Evolutionary conservation across 2,329 filamentous ascomycete species (phyloP), one percentile per base, ranked within the genome.

Genomic region (Clarireedia monteithiana): DNA sequence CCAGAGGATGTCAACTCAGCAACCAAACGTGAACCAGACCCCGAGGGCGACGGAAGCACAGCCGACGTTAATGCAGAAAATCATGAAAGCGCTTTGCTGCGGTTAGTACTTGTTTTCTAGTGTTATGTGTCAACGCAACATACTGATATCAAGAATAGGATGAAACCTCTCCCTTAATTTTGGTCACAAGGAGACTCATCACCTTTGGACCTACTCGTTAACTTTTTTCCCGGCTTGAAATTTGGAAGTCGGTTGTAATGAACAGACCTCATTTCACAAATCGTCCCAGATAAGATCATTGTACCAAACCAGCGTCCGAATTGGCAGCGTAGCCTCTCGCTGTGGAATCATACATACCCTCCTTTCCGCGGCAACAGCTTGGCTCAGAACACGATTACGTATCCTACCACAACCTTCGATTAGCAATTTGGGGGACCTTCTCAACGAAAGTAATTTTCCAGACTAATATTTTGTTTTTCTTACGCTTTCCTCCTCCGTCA

Each of bases 11-110:
- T 81, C 80, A 59, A 34, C 39, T 14, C 53, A 55, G 10, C 82
- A 84, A 68, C 77, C 79, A 57, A 81, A 78, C 58, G 77, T 83
- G 75, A 80, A 76, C 59, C 74, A 74, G 70, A 81, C 73, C 68
- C 75, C 70, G 64, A 78, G 77, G 63, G 78, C 77, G 46, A 75
- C 79, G 65, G 86, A 94, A 70, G 79, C 84, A 63, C 88, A 92
- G 70, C 87, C 84, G 47, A 86, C 85, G 58, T 88, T 90, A 62
- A 85, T 91, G 75, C 88, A 95, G 75, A 96, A 96, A 78, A 79
- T 96, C 70, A 87, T 92, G 82, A 95, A 94, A 79, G 82, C 84
- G 58, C 77, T 96, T 57, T 97, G 92, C 83, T 97, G 92, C 75
- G 89, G 89, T 81, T 83, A 78, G 76, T 71, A 59, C 57, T 23